Conservation (phyloP, 1,139 yeast species). For the Scheffersomyces segobiensis region DNA sequence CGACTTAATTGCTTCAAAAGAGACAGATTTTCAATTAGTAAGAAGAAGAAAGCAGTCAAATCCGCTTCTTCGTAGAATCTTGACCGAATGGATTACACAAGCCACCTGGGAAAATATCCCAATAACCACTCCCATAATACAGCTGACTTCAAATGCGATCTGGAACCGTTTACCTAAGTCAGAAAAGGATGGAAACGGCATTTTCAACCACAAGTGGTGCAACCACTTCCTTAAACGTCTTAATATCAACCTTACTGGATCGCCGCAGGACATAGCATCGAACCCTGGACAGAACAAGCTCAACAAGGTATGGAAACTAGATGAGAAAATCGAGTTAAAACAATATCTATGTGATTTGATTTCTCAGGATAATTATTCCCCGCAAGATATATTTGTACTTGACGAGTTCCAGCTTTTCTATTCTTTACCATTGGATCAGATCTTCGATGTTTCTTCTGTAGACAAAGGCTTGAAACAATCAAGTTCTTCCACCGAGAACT, state of each 20-base stretch:
- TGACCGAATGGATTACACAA: slow-evolving; percentile 70
- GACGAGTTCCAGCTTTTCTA: slow-evolving; percentile 65
- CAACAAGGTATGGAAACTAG: slow-evolving; percentile 62
- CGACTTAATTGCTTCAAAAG: slow-evolving; percentile 58
- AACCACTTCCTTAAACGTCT: slow-evolving; percentile 56
- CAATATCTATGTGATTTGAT: slow-evolving; percentile 34
- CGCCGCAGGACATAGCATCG: slow-evolving; percentile 39
- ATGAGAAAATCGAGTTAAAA: slow-evolving; percentile 51
- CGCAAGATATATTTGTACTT: slow-evolving; percentile 57
- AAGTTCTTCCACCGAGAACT: slow-evolving; percentile 51
- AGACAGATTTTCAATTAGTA: slow-evolving; percentile 54
- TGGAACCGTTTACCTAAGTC: slow-evolving; percentile 61
- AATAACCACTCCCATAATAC: slow-evolving; percentile 61
- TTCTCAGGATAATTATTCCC: slow-evolving; percentile 36
- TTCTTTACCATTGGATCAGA: slow-evolving; percentile 61
- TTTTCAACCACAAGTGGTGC: slow-evolving; percentile 68
- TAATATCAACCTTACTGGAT: slow-evolving; percentile 51
- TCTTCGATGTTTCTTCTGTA: slow-evolving; percentile 48
- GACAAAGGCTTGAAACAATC: slow-evolving; percentile 48
- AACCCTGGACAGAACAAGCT: slow-evolving; percentile 38
- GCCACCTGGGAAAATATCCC: slow-evolving; percentile 69
- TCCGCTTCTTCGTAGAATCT: slow-evolving; percentile 54
- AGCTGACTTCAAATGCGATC: slow-evolving; percentile 62
- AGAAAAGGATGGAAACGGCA: slow-evolving; percentile 62
- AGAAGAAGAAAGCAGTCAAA: slow-evolving; percentile 59